Evolutionary conservation across 2,329 filamentous ascomycete species (phyloP).

Genomic region (Clarireedia paspali): DNA sequence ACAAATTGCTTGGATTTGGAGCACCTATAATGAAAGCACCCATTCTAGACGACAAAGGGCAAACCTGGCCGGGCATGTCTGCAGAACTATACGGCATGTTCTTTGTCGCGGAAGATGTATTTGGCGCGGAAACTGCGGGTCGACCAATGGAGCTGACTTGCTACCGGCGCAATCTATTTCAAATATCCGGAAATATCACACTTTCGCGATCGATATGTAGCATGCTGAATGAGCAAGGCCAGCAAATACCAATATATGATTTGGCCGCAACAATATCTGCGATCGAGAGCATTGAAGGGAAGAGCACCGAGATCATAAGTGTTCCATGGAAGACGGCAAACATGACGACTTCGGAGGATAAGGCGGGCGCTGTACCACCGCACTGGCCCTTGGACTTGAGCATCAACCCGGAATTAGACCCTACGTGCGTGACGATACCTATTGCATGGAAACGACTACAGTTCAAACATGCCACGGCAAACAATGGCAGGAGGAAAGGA

Average conservation of each 20-base stretch:
- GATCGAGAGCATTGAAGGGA: constrained; percentile 86
- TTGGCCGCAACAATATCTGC: constrained; percentile 77
- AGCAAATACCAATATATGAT: constrained; percentile 68
- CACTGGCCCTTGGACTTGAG: constrained; percentile 47
- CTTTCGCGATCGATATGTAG: constrained; percentile 66
- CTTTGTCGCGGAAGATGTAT: constrained; percentile 73
- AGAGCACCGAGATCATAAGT: constrained; percentile 86
- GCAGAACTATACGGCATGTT: constrained; percentile 85
- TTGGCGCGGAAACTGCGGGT: constrained; percentile 39
- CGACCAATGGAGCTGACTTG: constrained; percentile 79
- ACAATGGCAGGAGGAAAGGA: constrained; percentile 90
- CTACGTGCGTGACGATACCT: constrained; percentile 69
- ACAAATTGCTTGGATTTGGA: constrained; percentile 70
- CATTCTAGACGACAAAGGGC: constrained; percentile 58
- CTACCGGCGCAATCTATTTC: constrained; percentile 90
- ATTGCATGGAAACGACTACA: constrained; percentile 92
- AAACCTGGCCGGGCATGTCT: constrained; percentile 57
- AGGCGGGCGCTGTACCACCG: constrained; percentile 44
- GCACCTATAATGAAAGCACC: constrained; percentile 51
- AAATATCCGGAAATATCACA: constrained; percentile 82
- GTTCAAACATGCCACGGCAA: constrained; percentile 93
- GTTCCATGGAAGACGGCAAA: constrained; percentile 78
- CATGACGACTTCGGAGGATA: constrained; percentile 24
- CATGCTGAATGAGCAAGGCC: constrained; percentile 69
- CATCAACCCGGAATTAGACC: constrained; percentile 63